A percentile compares a stretch with the other conserved stretches of the same genome.
phyloP scores from a whole-genome alignment of 768 basidiomycete genomes.

The Mycena indigotica region DNA sequence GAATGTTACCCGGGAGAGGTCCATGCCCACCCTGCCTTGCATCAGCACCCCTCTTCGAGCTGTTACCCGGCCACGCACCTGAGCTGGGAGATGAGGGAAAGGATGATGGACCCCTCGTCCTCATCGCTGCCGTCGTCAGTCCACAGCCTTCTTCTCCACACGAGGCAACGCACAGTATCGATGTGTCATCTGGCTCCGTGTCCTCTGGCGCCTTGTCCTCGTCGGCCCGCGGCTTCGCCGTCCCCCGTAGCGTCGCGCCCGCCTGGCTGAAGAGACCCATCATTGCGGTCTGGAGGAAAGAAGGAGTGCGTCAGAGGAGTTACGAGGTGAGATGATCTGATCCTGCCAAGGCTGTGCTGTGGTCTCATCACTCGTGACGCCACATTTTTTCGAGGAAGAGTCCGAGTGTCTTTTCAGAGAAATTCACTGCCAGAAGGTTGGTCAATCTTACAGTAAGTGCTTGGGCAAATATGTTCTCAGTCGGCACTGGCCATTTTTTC shows the following conservation, averaged over 20 bases:
- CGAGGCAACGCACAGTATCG: slow-evolving; percentile 69
- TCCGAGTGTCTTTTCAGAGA: no score
- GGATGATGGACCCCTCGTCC: slow-evolving; percentile 88
- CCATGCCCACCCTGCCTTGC: slow-evolving; percentile 83
- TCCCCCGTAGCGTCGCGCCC: slow-evolving; percentile 55
- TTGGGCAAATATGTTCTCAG: no score
- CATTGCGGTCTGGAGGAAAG: slow-evolving; percentile 45
- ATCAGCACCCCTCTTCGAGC: slow-evolving; percentile 5
- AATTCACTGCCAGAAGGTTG: no score
- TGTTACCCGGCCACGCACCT: slow-evolving; percentile 46
- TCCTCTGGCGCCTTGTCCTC: slow-evolving; percentile 77
- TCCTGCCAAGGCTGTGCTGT: no score
- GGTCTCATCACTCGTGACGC: no score
- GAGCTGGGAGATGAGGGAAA: slow-evolving; percentile 86
- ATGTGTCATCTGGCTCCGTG: slow-evolving; percentile 87
- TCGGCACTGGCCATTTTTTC: no score
- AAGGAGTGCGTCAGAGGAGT: slow-evolving; percentile 3
- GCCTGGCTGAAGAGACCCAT: slow-evolving; percentile 80
- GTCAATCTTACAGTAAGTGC: no score
- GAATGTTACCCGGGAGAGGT: slow-evolving; percentile 91
- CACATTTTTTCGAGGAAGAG: no score
- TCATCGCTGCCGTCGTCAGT: slow-evolving; percentile 91
- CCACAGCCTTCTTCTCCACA: no score
- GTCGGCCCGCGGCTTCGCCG: slow-evolving; percentile 60
- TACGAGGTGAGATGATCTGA: not conserved